A percentile compares a stretch with the other conserved stretches of the same genome.
Evolutionary conservation across 257 asterid genomes (phyloP).

Genomic region (Capsicum chinense): DNA sequence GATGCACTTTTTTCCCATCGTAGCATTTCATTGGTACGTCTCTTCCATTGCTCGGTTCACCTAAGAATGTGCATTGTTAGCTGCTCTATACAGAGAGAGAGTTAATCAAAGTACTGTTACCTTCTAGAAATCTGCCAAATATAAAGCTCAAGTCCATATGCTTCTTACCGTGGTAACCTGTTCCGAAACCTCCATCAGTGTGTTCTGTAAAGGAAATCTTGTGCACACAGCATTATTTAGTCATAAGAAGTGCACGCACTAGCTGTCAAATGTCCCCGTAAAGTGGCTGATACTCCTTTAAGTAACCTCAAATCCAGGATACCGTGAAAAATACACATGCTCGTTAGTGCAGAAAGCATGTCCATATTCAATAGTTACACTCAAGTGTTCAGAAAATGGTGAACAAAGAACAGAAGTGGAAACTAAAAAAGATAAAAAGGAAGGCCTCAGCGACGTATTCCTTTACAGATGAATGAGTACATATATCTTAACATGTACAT

Average conservation of each 20-base stretch:
- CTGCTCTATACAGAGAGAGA: not conserved
- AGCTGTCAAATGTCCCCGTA: not conserved
- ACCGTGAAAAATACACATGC: not conserved
- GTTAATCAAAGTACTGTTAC: not conserved
- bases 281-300: not conserved
- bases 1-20: not conserved
- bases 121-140: not conserved
- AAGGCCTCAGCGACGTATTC: not conserved
- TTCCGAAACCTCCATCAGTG: not conserved
- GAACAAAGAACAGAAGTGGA: not conserved
- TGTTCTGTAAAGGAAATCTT: not conserved
- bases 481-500: not conserved
- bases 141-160: not conserved
- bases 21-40: not conserved
- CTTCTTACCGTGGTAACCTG: not conserved
- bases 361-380: not conserved
- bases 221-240: not conserved
- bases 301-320: not conserved
- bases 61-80: not conserved
- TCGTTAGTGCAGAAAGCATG: not conserved
- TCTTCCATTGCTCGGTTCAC: not conserved
- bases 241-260: not conserved
- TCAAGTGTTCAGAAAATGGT: not conserved
- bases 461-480: conserved; percentile 25
- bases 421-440: not conserved